A percentile compares a stretch with the other conserved stretches of the same genome.
Evolutionary conservation across 2,329 filamentous ascomycete genomes (phyloP).

Genomic region (Aphanoascus verrucosus): DNA sequence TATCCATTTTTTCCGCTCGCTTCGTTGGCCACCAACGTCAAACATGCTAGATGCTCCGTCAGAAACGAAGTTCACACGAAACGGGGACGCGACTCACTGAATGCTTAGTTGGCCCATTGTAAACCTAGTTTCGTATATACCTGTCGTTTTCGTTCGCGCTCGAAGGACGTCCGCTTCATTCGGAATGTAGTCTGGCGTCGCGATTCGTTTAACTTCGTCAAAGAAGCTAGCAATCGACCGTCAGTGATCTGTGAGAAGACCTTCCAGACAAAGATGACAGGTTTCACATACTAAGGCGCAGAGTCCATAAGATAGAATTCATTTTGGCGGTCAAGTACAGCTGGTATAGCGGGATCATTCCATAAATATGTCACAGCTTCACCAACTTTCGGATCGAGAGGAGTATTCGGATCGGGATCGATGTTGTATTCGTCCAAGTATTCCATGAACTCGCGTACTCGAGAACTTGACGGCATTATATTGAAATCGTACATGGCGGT

Average conservation of each 20-base stretch:
- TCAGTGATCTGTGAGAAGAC: not conserved
- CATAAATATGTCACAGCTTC: constrained; percentile 77
- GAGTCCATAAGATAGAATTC: constrained; percentile 99
- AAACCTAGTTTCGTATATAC: constrained; percentile 97
- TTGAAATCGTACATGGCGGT: constrained; percentile 85
- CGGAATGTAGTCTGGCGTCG: constrained; percentile 73
- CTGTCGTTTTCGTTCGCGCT: constrained; percentile 93
- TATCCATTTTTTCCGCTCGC: constrained; percentile 99
- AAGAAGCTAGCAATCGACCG: constrained; percentile 63
- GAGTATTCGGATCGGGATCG: constrained; percentile 77
- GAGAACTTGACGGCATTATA: constrained; percentile 62
- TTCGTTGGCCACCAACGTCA: constrained; percentile 92
- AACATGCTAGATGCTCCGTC: constrained; percentile 65
- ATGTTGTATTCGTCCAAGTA: constrained; percentile 81
- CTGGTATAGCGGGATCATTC: constrained; percentile 74
- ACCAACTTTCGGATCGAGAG: constrained; percentile 70
- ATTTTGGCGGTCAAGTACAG: constrained; percentile 82
- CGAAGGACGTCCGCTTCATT: constrained; percentile 90
- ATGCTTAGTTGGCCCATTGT: constrained; percentile 98
- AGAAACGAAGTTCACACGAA: constrained; percentile 14
- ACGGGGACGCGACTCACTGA: constrained; percentile 56
- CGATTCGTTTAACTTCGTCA: constrained; percentile 79
- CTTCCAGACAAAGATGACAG: not conserved
- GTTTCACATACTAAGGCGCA: constrained; percentile 71
- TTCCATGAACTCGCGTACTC: constrained; percentile 62